Percentiles rank a stretch among this genome's conserved stretches.
Conservation (phyloP, 1,139 yeast genomes). For the Debaryomycetaceae sp. region DNA sequence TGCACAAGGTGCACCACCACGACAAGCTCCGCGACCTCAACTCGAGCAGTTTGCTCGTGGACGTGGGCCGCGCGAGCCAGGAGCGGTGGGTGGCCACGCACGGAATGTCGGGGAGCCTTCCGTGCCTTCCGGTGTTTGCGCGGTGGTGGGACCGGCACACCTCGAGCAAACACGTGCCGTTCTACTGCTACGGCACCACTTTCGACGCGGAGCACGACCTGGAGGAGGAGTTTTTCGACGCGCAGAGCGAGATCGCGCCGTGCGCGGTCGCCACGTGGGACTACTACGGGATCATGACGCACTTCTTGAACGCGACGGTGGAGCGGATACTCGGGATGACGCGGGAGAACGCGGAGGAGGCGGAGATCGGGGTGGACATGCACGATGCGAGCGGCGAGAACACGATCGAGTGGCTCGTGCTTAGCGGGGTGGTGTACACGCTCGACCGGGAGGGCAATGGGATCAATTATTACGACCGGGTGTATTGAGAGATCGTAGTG, state of each 20-base stretch:
- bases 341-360: slow-evolving; percentile 34
- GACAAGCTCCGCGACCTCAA: slow-evolving; percentile 47
- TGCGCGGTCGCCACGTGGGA: slow-evolving; percentile 7
- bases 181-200: slow-evolving; percentile 24
- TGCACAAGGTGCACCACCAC: slow-evolving; percentile 45
- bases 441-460: slow-evolving; percentile 33
- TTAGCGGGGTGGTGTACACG: slow-evolving; percentile 26
- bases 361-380: slow-evolving; percentile 15
- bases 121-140: slow-evolving; percentile 14
- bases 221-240: slow-evolving; percentile 17
- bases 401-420: slow-evolving; percentile 15
- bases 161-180: slow-evolving; percentile 12
- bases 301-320: slow-evolving; percentile 23
- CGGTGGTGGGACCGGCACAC: slow-evolving; percentile 29
- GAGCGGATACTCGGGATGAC: slow-evolving; percentile 21
- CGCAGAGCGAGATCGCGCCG: slow-evolving; percentile 7
- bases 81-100: slow-evolving; percentile 16
- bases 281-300: slow-evolving; percentile 11
- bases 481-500: slow-evolving; percentile 17
- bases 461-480: slow-evolving; percentile 24
- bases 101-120: slow-evolving; percentile 14
- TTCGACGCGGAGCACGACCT: slow-evolving; percentile 30
- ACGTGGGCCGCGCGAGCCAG: slow-evolving; percentile 34
- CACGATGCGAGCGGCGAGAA: slow-evolving; percentile 17
- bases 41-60: slow-evolving; percentile 44